Evolutionary conservation across 176 grass and related monocot genomes (phyloP).

Genomic region (Oryza australiensis): DNA sequence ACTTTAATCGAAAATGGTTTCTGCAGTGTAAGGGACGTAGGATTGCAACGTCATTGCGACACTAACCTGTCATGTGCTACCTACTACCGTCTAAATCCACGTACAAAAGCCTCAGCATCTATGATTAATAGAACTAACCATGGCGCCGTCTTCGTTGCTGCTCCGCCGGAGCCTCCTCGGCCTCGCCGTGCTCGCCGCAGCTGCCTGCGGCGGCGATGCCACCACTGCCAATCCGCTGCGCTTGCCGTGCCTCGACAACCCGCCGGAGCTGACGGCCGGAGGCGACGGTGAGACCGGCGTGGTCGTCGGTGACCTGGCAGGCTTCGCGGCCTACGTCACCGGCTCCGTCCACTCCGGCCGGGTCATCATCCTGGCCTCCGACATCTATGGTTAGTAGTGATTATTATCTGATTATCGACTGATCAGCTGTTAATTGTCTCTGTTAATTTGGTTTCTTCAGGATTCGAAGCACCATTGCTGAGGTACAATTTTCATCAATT

Average conservation of each 20-base stretch:
- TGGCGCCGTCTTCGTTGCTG: neutral
- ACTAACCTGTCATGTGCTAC: too few relatives aligned
- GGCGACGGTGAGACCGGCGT: neutral
- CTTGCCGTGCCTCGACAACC: constrained; percentile 21
- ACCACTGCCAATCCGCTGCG: neutral
- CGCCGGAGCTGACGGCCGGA: neutral
- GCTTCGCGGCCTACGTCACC: constrained; percentile 39
- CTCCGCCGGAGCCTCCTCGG: neutral
- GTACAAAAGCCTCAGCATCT: too few relatives aligned
- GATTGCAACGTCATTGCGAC: too few relatives aligned
- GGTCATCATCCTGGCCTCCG: constrained; percentile 31
- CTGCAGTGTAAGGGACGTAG: too few relatives aligned
- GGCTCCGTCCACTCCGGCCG: neutral
- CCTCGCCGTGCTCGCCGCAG: neutral
- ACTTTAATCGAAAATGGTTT: too few relatives aligned
- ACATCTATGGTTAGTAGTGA: constrained; percentile 24
- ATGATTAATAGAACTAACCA: neutral
- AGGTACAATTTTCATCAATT: neutral
- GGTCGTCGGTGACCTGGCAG: constrained; percentile 21
- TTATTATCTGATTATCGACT: neutral
- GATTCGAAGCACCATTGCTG: constrained; percentile 33
- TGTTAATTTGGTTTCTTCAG: neutral
- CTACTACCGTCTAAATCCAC: too few relatives aligned
- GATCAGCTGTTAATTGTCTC: neutral
- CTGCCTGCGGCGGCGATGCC: neutral